Conservation (phyloP, 129 eudicot genomes). For the Artemisia annua region DNA sequence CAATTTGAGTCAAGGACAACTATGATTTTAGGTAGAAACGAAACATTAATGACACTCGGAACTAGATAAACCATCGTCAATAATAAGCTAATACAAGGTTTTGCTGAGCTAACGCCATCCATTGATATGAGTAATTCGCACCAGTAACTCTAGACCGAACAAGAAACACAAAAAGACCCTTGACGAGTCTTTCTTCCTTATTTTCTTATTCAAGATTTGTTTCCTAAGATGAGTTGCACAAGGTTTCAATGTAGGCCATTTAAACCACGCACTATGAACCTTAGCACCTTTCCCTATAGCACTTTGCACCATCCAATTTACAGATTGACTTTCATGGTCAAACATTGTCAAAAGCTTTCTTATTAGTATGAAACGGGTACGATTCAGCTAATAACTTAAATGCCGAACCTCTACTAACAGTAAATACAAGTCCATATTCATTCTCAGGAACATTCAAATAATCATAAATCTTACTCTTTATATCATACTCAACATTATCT, state of each 20-base stretch:
- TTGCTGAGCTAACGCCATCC: constrained; percentile 51
- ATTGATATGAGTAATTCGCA: constrained; percentile 43
- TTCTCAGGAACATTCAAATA: constrained; percentile 42
- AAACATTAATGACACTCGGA: too few species aligned
- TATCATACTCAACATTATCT: constrained; percentile 42
- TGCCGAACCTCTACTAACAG: constrained; percentile 48
- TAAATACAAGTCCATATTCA: constrained; percentile 45
- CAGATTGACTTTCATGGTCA: constrained; percentile 47
- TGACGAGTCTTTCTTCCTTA: constrained; percentile 37
- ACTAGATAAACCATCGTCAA: too few species aligned
- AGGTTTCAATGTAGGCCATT: constrained; percentile 47
- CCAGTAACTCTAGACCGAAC: constrained; percentile 46
- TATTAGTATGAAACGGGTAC: constrained; percentile 41
- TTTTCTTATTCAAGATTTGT: constrained; percentile 34
- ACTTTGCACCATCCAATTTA: constrained; percentile 46
- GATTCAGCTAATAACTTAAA: constrained; percentile 42
- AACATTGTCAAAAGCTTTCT: constrained; percentile 44
- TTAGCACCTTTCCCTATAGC: constrained; percentile 44
- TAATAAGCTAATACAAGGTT: too few species aligned
- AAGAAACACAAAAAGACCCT: constrained; percentile 41
- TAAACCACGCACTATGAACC: constrained; percentile 48
- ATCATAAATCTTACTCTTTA: constrained; percentile 35
- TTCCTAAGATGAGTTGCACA: constrained; percentile 43
- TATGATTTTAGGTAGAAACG: too few species aligned
- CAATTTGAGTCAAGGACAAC: too few species aligned